Base-by-base conservation (phyloP, 208 protist species). In the Acanthamoeba culbertsoni region DNA sequence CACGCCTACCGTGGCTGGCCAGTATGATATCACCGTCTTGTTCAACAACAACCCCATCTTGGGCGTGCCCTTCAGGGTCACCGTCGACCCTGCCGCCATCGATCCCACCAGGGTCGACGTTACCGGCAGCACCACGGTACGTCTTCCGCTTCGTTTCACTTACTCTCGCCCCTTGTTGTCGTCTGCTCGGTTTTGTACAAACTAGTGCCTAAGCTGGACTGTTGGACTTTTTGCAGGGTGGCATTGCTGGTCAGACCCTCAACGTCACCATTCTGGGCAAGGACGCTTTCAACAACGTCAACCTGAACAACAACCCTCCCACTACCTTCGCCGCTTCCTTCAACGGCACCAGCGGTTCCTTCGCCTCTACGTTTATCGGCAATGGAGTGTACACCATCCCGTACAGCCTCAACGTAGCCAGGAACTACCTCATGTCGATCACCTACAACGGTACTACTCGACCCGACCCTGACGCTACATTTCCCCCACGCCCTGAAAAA, bases 391-490 rank as follows among this genome's bases (percentile, higher is more conserved):
- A 88, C 77, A 8, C 62, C 46, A 62, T 62, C 77, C n/a, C 4
- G 46, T 88, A 63, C 77, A 63, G 2, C 16, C 43, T 88, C 18
- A 88, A 43, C 31, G 5, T 31, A 6, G 77, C 77, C n/a, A 18
- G 77, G 14, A 63, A 43, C 48, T 88, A 88, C 51, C 28, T 48
- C 26, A 55, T 88, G 77, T 31, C 77, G 16, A 16, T 88, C 48
- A 63, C 43, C 48, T 55, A 28, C 77, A 88, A 88, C 77, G 77
- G n/a, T n/a, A n/a, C n/a, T n/a, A n/a, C n/a, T n/a, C n/a, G n/a
- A n/a, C n/a, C n/a, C n/a, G 53, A n/a, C n/a, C n/a, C n/a, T n/a
- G n/a, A n/a, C n/a, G n/a, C n/a, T n/a, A n/a, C n/a, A n/a, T n/a
- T n/a, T n/a, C n/a, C n/a, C n/a, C n/a, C n/a, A n/a, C n/a, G n/a